Evolutionary conservation across 129 eudicot species (phyloP).

Genomic region (Saposhnikovia divaricata): DNA sequence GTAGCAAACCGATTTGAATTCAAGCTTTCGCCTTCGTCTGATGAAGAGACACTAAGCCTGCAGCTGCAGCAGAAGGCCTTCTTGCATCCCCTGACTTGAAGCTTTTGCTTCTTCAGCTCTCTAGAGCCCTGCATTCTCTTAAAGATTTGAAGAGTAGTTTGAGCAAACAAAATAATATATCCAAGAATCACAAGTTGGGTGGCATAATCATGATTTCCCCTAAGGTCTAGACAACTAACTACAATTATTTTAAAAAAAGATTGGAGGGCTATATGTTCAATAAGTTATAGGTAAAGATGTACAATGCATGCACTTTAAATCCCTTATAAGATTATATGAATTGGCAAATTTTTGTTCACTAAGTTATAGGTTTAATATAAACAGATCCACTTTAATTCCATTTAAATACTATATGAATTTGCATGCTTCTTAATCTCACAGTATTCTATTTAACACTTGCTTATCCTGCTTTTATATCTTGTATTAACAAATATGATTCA

Average conservation of each 20-base stretch:
- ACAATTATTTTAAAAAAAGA: conserved; percentile 13
- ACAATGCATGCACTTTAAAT: conserved; percentile 15
- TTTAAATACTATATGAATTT: neutral
- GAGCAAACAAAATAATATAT: conserved; percentile 40
- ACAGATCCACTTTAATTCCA: neutral
- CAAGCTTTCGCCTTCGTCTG: conserved; percentile 44
- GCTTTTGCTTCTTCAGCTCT: conserved; percentile 49
- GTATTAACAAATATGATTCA: conserved; percentile 18
- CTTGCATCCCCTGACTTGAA: conserved; percentile 49
- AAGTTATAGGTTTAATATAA: neutral
- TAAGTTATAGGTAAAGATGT: conserved; percentile 6
- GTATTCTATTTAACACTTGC: conserved; percentile 5
- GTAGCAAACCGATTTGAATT: conserved; percentile 32
- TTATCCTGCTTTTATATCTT: conserved; percentile 11
- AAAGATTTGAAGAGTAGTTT: conserved; percentile 32
- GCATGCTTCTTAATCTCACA: neutral
- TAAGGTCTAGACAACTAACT: conserved; percentile 17
- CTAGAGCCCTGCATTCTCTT: conserved; percentile 48
- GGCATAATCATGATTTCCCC: conserved; percentile 51
- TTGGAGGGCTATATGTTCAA: neutral
- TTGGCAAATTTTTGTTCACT: conserved; percentile 14
- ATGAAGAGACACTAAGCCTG: conserved; percentile 67
- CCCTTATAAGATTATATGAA: conserved; percentile 20
- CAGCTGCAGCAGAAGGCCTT: conserved; percentile 67
- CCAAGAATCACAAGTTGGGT: conserved; percentile 35